Conservation (phyloP, 2,329 filamentous ascomycete species). For the Neonectria magnoliae region DNA sequence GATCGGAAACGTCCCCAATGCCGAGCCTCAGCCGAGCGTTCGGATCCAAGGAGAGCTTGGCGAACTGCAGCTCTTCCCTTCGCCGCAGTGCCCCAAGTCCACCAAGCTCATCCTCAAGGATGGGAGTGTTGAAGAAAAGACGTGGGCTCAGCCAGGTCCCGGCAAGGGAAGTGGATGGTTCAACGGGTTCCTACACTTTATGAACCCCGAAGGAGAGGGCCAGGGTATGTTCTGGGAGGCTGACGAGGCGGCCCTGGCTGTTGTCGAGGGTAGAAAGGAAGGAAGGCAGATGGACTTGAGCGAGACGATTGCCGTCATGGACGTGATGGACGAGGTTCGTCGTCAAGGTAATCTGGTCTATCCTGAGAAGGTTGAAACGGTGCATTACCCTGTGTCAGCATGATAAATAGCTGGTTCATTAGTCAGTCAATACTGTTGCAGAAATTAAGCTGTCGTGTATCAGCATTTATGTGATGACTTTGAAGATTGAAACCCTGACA, state of each 20-base stretch:
- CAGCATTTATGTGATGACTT: no score
- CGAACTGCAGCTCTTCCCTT: constrained; percentile 80
- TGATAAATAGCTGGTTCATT: no score
- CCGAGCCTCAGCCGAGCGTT: constrained; percentile 71
- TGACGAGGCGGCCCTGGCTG: constrained; percentile 76
- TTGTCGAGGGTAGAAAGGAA: constrained; percentile 80
- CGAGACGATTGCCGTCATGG: constrained; percentile 87
- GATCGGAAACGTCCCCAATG: constrained; percentile 55
- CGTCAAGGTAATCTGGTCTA: constrained; percentile 52
- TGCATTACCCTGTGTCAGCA: neutral
- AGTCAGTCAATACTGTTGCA: no score
- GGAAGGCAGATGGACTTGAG: constrained; percentile 73
- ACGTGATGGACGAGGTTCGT: constrained; percentile 67
- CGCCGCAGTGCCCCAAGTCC: constrained; percentile 72
- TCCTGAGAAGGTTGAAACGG: constrained; percentile 2
- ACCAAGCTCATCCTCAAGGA: constrained; percentile 69
- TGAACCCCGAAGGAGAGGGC: constrained; percentile 62
- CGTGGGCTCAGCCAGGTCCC: constrained; percentile 62
- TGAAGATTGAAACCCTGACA: no score
- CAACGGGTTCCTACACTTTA: constrained; percentile 26
- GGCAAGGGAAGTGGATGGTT: constrained; percentile 28
- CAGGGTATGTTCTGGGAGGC: constrained; percentile 91
- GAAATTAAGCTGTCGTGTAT: no score
- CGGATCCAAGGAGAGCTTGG: constrained; percentile 82
- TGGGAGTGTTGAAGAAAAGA: constrained; percentile 55